Base-by-base conservation (phyloP, 306 rosid species). In the Citrullus colocynthis region DNA sequence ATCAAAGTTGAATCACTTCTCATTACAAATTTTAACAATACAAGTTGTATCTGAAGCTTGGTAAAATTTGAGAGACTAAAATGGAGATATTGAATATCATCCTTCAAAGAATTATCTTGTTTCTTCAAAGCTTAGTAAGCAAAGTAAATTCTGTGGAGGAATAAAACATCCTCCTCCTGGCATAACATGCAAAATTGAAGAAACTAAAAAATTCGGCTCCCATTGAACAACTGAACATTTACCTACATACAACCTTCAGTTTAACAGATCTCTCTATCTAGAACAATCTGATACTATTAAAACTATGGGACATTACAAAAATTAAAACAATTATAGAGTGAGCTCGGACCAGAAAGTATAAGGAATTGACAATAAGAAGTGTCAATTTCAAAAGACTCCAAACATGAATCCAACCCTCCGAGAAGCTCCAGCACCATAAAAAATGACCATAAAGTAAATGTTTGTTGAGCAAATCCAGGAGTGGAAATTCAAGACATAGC, bases 301-400 rank as follows among this genome's bases (percentile, higher is more conserved):
- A 55, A 73, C 77, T 73, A 73, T 51, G 60, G 61, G 77, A 4
- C 77, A 72, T 72, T 62, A 72, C 76, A 73, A 73, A 73, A 73
- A 32, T 52, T 28, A 51, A 52, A 52, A 73, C 62, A 73, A 73
- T 24, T 30, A 51, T 51, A 73, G 75, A 24, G 72, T 64, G 76
- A 71, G 58, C 76, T 14, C 4, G 37, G 59, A 45, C 41, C 17
- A 36, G 71, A 64, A 61, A 64, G 20, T 64, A 64, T 37, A 71
- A 14, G 21, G 58, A 48, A 71, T 71, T 55, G 59, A 72, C 76
- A 72, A 48, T 14, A 48, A 72, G 76, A 72, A 37, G 37, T 51
- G 62, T 73, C 77, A 17, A 73, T 51, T 73, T 73, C 24, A 73
- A 51, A 73, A 52, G 28, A 73, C 77, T 51, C 62, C 62, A 51